These are phyloP conservation scores for Thalassiosira delicatula DNA, from an alignment of 352 stramenopile species.

Conservation along the genomic window DNA sequence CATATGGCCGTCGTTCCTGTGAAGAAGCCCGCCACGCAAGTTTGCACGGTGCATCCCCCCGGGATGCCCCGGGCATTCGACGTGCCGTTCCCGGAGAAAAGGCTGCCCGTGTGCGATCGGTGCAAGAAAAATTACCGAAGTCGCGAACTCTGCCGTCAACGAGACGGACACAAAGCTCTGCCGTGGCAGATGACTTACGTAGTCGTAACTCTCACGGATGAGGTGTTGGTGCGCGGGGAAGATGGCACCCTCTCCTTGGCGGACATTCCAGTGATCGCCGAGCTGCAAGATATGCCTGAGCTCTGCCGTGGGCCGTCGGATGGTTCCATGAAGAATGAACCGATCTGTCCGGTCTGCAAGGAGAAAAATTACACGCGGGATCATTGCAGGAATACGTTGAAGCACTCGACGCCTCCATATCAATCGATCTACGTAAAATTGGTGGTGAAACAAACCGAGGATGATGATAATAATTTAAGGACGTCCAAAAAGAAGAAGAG, in stretches of 20 bases:
- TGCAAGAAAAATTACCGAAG: slow-evolving; percentile 85
- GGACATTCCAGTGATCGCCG: slow-evolving; percentile 71
- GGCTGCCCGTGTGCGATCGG: slow-evolving; percentile 74
- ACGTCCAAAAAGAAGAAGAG: slow-evolving; percentile 48
- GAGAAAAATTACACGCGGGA: slow-evolving; percentile 78
- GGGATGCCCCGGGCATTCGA: slow-evolving; percentile 74
- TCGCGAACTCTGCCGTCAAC: slow-evolving; percentile 76
- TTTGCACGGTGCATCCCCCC: slow-evolving; percentile 54
- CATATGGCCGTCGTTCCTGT: too few relatives aligned
- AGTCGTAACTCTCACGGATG: slow-evolving; percentile 75
- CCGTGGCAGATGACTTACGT: slow-evolving; percentile 79
- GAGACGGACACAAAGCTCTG: slow-evolving; percentile 70
- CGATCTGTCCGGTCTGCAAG: slow-evolving; percentile 79
- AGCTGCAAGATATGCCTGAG: slow-evolving; percentile 74
- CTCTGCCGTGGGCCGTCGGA: slow-evolving; percentile 62
- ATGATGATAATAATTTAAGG: slow-evolving; percentile 5
- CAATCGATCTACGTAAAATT: slow-evolving; percentile 79
- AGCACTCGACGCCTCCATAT: slow-evolving; percentile 78
- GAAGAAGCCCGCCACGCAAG: background rate
- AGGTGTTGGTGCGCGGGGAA: slow-evolving; percentile 31
- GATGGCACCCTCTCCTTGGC: slow-evolving; percentile 61
- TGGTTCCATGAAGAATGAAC: slow-evolving; percentile 62
- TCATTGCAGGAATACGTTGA: slow-evolving; percentile 75
- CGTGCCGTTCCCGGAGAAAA: slow-evolving; percentile 75
- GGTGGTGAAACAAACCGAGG: slow-evolving; percentile 3